Base-by-base conservation (phyloP, 2,329 filamentous ascomycete species). In the Ophiocordyceps sinensis region DNA sequence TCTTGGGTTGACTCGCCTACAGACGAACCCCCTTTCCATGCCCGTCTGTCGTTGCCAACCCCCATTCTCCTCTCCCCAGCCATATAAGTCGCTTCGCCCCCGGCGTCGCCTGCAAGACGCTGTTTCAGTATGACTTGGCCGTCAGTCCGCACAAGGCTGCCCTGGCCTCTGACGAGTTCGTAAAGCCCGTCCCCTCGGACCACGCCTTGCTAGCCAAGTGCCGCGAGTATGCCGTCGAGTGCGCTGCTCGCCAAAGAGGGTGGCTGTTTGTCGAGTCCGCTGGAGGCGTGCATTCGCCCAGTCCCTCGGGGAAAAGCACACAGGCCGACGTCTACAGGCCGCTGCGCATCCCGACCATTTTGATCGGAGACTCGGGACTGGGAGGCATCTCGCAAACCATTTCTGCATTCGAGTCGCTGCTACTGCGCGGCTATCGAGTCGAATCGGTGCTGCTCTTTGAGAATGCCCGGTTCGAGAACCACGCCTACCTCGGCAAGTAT, bases 331-430 rank as follows among this genome's bases (percentile, higher is more conserved):
- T 88, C 1, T 91, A 88, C 54, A 67, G 79, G 17, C 77, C 83
- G 19, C 19, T 19, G 19, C 86, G 86, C 55, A 1, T 60, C 93
- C 1, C 70, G 85, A n/a, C 60, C 83, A 1, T 91, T 13, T 71
- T 93, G 0, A 70, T 93, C 1, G 85, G 81, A 7, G 85, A 93
- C 55, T 70, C 77, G 26, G 74, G 76, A 17, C 70, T 91, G 0
- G 86, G 85, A 0, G 86, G 86, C 0, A 91, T 93, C 42, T 84
- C 81, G 0, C 73, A 81, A 6, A 85, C 85, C 0, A 83, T 93
- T 36, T 80, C 82, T 0, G 83, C 86, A 0, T 88, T 77, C 48
- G 85, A 93, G 59, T 86, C 82, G 2, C 66, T 93, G 1, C 68
- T 73, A 38, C 62, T 89, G n/a, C 72, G 86, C 15, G 85, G 85